Evolutionary conservation across 148 eudicot genomes (phyloP), one percentile per base, ranked within the genome.

Genomic region (Tetragonia tetragonoides): DNA sequence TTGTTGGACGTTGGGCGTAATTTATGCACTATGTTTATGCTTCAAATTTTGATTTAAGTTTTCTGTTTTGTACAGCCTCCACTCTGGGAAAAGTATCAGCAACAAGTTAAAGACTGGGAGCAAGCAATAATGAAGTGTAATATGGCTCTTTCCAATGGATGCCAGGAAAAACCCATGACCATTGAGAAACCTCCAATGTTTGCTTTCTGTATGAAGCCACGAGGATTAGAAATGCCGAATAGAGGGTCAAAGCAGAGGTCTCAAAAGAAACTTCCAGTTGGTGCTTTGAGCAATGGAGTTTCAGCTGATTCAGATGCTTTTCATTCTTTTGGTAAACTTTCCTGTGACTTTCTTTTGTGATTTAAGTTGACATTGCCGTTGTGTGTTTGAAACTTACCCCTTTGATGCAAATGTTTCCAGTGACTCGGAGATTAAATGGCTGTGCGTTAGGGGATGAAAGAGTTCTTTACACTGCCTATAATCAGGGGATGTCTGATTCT

Each of bases 161-260:
- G 80, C 86, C 88, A 80, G 54, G 90, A 79, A 70, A 90, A 86
- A 80, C 76, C 88, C 68, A 49, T 78, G 67, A 70, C 85, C 21
- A 66, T 68, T 38, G 98, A 93, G 81, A 93, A 93, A 82, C 99
- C 99, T 76, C 85, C 90, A 6, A 86, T 90, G 92, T 95, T 87
- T 88, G 97, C 99, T 69, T 95, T 95, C 78, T 95, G 99, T 84
- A 77, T 89, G 75, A 91, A 87, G 80, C 99, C 99, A 2, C 90
- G 98, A 68, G 99, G 99, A 72, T 75, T 95, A 84, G 99, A 91
- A 69, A 76, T 91, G 73, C 92, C 86, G 10, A 89, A 89, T 84
- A 93, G 85, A 87, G 97, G 93, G 66, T 85, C 93, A 40, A 95
- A 93, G 79, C 98, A 95, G 65, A 86, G 98, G 80, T 85, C 98